Conservation (phyloP, 2,329 filamentous ascomycete genomes). For the Colletotrichum horii region DNA sequence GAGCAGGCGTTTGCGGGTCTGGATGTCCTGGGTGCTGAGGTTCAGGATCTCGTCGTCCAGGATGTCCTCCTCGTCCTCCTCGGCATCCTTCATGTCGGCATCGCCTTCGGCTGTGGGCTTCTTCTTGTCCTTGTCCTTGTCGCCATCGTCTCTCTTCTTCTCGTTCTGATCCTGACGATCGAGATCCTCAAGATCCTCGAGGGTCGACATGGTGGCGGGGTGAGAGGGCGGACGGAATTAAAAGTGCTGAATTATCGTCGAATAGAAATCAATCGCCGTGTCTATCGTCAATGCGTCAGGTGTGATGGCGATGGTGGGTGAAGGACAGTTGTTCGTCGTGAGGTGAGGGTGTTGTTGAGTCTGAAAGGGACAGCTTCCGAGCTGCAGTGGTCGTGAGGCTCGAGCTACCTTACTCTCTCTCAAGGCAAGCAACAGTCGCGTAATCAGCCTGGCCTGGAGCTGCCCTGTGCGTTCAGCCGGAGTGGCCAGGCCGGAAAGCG, state of each 20-base stretch:
- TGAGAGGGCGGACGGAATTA: not conserved
- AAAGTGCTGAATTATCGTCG: not conserved
- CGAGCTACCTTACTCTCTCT: conserved; percentile 12
- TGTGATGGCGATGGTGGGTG: not conserved
- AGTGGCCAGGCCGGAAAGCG: conserved; percentile 10
- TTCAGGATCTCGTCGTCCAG: conserved; percentile 93
- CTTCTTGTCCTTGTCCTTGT: conserved; percentile 37
- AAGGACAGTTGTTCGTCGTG: conserved; percentile 3
- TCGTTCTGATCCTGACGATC: conserved; percentile 82
- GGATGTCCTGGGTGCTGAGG: conserved; percentile 92
- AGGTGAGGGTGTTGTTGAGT: conserved; percentile 2
- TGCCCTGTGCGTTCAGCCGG: conserved; percentile 21
- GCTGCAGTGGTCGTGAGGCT: conserved; percentile 17
- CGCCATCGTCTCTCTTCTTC: conserved; percentile 51
- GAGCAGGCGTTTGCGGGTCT: conserved; percentile 86
- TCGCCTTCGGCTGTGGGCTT: conserved; percentile 66
- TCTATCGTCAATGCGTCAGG: not conserved
- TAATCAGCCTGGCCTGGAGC: conserved; percentile 25
- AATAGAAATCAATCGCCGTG: not conserved
- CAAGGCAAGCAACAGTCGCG: conserved; percentile 27
- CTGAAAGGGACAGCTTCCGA: conserved; percentile 24
- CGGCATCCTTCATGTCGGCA: conserved; percentile 89
- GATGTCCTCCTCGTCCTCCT: conserved; percentile 76
- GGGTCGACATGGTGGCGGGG: conserved; percentile 74
- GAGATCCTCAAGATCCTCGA: conserved; percentile 90